Evolutionary conservation across 768 basidiomycete genomes (phyloP), one percentile per base, ranked within the genome.

Genomic region (Termitomyces sp.): DNA sequence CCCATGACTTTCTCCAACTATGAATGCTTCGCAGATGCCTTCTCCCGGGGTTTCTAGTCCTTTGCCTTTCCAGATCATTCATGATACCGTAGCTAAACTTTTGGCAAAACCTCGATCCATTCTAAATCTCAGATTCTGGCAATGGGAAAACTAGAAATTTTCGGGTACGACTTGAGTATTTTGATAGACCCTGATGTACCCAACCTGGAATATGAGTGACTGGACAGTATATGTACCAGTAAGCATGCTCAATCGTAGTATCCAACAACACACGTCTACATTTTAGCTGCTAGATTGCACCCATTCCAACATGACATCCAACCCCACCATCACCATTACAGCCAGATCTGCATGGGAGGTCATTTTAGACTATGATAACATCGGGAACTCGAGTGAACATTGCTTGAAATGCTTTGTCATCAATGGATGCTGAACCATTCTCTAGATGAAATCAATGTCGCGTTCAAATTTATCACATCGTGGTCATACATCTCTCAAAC

Each of bases 291-390:
- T 32, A 6, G 12, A 46, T 46, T 21, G 19, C 12, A 10, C 45
- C 9, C 17, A 11, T 5, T 12, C n/a, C 5, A 35, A 24, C 9
- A 49, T 49, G 48, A 24, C 49, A 19, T 26, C 48, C 24, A 50
- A 37, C 12, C 11, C 24, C 38, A 40, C 37, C 3, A 24, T 52
- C 41, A 30, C 51, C 19, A 34, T 52, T 30, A 43, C 2, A 21
- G 51, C 45, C 26, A 54, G 5, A 35, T 54, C 35, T 26, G 22
- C 37, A 7, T 54, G 26, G 37, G 44, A 44, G 12, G 28, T 54
- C 19, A 45, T 54, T 21, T 54, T 32, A 5, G 53, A 47, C 28
- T 54, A 54, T 26, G 53, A 54, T 34, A 54, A 54, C 19, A 45
- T 17, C 3, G 53, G 10, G 28, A 54, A 54, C 21, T 15, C 44